Evolutionary conservation across 2,329 filamentous ascomycete genomes (phyloP), one percentile per base, ranked within the genome.

Genomic region (Tolypocladium capitatum): DNA sequence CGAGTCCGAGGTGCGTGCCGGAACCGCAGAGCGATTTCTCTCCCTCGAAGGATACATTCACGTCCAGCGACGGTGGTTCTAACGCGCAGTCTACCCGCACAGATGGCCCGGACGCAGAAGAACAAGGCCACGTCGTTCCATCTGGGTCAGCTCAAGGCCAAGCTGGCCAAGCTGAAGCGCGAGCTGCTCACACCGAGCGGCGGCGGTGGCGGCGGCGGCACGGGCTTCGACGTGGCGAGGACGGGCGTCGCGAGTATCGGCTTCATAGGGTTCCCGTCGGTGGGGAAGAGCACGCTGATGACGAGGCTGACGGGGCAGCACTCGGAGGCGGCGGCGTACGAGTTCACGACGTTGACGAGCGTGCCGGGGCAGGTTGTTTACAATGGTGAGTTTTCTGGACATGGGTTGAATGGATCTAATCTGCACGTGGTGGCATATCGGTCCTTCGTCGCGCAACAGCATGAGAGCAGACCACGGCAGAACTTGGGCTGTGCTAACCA

Each of bases 231-330:
- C 72, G 92, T 98, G 55, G 92, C 92, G 52, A 84, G 92, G 67
- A 98, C 92, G 46, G 92, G 92, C 74, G 92, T 97, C 54, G 92
- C 92, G 55, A 94, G 87, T 74, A 82, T 98, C 60, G 91, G 91
- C 40, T 97, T 97, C 70, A 96, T 97, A 63, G 92, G 92, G 31
- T 98, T 98, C 62, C 92, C 92, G 2, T 98, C 92, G 1, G 92
- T 98, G 53, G 92, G 92, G 52, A 98, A 98, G 72, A 95, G 88
- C 77, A 98, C 92, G 45, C 75, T 98, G 59, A 96, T 98, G 90
- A 95, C 83, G 64, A 81, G 75, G 61, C 71, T 98, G 63, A 98
- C 92, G 40, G 92, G 92, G 46, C 91, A 96, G 69, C 91, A 98
- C 65, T 97, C 91, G 2, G 92, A 98, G 74, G 91, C 82, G 48